phyloP scores from a whole-genome alignment of 768 basidiomycete species.

The Xerocomellus intermedius region DNA sequence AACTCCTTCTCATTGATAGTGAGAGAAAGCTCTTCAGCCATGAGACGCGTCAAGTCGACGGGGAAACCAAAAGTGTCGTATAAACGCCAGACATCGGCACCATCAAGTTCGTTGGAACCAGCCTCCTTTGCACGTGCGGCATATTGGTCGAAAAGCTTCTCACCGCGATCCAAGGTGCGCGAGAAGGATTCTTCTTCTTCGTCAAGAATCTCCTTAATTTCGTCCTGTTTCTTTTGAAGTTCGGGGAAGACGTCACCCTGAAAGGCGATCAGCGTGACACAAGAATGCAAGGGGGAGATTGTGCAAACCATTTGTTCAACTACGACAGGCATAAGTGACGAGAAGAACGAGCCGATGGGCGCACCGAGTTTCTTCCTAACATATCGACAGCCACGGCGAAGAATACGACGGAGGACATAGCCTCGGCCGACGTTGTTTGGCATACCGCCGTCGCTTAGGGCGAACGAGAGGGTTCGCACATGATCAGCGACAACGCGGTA shows the following conservation, averaged over 20 bases:
- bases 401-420: constrained; percentile 92
- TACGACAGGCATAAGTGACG: constrained; percentile 84
- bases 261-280: constrained; percentile 5
- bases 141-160: constrained; percentile 92
- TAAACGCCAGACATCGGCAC: constrained; percentile 94
- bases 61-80: constrained; percentile 99
- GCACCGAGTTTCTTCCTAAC: constrained; percentile 94
- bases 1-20: constrained; percentile 86
- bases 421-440: constrained; percentile 96
- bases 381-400: constrained; percentile 92
- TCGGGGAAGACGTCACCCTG: constrained; percentile 92
- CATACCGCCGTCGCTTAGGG: constrained; percentile 93
- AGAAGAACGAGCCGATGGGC: constrained; percentile 93
- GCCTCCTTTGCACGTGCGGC: constrained; percentile 62
- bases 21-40: constrained; percentile 93
- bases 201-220: constrained; percentile 92
- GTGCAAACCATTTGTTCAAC: constrained; percentile 78
- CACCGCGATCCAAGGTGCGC: constrained; percentile 94
- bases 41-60: constrained; percentile 90
- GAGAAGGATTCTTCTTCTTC: constrained; percentile 99
- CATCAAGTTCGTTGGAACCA: constrained; percentile 66
- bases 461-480: constrained; percentile 91
- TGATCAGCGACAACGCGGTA: constrained; percentile 98
- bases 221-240: constrained; percentile 74
- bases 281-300: not conserved